Evolutionary conservation across 1,284 basidiomycete species (phyloP), one percentile per base, ranked within the genome.

Genomic region (Coniferiporia sulphurascens): DNA sequence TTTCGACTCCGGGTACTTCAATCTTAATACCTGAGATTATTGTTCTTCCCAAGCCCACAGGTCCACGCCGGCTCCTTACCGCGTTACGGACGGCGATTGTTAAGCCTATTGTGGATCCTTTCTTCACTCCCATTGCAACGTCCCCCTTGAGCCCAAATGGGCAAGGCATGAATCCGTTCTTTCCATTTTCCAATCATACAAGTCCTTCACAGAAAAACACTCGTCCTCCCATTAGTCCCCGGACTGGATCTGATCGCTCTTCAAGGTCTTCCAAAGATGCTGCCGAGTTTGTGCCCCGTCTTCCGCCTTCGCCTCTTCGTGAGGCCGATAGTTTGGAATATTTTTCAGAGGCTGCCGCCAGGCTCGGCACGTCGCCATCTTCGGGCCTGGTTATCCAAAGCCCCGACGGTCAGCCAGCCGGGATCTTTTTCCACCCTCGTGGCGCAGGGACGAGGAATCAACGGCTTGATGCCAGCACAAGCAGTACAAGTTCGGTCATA

Each of bases 11-110:
- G 69, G 72, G 52, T 67, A 75, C 55, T 59, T 76, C 63, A 65
- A 73, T 59, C 63, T 67, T 63, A 21, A 66, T 82, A 2, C 88
- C 94, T 0, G 95, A 98, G 66, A 84, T 96, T 32, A 90, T 97
- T 78, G 92, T 98, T 64, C 88, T 98, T 32, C 95, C 93, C 4
- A 98, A 98, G 73, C 95, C 95, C 4, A 93, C 91, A 8, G 95
- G 95, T 3, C 95, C 95, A 1, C 84, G 95, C 38, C 84, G 95
- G 8, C 87, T 97, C 65, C 75, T 98, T 62, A 95, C 93, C 4
- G 89, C 94, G 9, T 75, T 98, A 15, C 89, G 95, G 69, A 96
- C 91, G 3, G 90, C 92, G 1, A 78, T 92, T 51, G 88, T 83
- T 12, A 91, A 87, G 64, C 94, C 95, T 0, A 68, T 86, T 10